These are phyloP conservation scores for Mycena capillaripes DNA, from an alignment of 768 basidiomycete species.

Conservation along the genomic window DNA sequence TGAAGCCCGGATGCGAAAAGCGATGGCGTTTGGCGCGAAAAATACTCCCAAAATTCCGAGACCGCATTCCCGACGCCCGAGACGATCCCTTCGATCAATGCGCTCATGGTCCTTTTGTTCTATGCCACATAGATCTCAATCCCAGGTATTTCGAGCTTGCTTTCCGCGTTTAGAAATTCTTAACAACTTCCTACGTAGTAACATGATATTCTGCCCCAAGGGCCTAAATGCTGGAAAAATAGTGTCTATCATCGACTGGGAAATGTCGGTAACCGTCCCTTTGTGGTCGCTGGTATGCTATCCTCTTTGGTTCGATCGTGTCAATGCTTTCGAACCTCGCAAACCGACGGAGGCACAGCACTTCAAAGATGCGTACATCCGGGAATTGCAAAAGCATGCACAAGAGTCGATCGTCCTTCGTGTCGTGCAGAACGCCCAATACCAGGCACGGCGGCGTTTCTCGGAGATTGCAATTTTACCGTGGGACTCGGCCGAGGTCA, in stretches of 20 bases:
- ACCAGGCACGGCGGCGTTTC: constrained; percentile 35
- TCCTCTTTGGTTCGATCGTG: constrained; percentile 39
- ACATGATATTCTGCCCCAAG: constrained; percentile 39
- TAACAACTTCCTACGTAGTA: constrained; percentile 28
- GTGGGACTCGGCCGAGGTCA: constrained; percentile 37
- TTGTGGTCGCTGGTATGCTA: constrained; percentile 40
- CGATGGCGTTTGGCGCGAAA: constrained; percentile 28
- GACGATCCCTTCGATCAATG: constrained; percentile 40
- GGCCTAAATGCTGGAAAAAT: constrained; percentile 38
- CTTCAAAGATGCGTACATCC: constrained; percentile 41
- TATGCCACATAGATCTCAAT: constrained; percentile 40
- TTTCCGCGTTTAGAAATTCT: background rate
- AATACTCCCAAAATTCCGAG: constrained; percentile 35
- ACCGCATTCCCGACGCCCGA: constrained; percentile 30
- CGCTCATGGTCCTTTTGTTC: constrained; percentile 37
- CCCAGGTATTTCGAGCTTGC: constrained; percentile 26
- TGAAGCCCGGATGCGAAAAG: constrained; percentile 7
- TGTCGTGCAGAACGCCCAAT: constrained; percentile 40
- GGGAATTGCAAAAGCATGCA: constrained; percentile 39
- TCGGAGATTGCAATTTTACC: constrained; percentile 37
- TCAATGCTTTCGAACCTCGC: constrained; percentile 13
- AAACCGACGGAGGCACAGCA: constrained; percentile 31
- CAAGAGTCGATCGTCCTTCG: constrained; percentile 34
- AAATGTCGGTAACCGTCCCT: constrained; percentile 38
- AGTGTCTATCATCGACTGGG: constrained; percentile 42